Evolutionary conservation across 2,329 filamentous ascomycete species (phyloP).

Genomic region (Aureobasidium lini): DNA sequence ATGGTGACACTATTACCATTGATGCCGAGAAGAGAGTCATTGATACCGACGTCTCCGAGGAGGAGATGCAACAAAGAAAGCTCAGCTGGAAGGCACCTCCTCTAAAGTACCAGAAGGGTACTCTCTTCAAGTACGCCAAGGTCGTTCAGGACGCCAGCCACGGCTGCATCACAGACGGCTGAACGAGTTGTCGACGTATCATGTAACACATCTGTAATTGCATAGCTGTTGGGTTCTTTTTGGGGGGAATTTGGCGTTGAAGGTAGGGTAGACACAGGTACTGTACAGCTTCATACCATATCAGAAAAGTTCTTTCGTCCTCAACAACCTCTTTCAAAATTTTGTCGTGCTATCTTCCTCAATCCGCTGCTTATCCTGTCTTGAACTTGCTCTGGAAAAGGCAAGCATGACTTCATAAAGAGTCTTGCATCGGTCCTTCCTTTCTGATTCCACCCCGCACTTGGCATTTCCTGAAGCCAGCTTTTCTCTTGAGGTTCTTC

Average conservation of each 20-base stretch:
- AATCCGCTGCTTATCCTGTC: background rate
- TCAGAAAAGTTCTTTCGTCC: constrained; percentile 1
- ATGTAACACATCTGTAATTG: constrained; percentile 1
- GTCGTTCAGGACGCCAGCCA: constrained; percentile 51
- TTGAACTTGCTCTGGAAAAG: background rate
- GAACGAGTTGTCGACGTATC: background rate
- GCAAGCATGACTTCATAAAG: background rate
- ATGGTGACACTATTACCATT: constrained; percentile 81
- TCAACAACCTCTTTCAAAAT: background rate
- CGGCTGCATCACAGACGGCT: constrained; percentile 50
- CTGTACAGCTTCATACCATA: constrained; percentile 10
- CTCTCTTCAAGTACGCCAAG: constrained; percentile 52
- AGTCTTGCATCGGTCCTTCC: background rate
- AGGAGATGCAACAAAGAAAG: constrained; percentile 49
- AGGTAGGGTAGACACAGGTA: constrained; percentile 11
- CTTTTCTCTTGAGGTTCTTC: background rate
- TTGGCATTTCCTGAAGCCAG: background rate
- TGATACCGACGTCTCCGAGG: constrained; percentile 59
- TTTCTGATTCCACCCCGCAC: background rate
- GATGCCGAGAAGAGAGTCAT: constrained; percentile 66
- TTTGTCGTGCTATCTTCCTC: background rate
- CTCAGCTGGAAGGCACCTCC: constrained; percentile 47
- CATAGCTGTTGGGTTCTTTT: background rate
- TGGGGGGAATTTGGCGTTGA: constrained; percentile 9
- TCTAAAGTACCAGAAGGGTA: constrained; percentile 52